Base-by-base conservation (phyloP, 805 yeast species). In the Brettanomyces bruxellensis region DNA sequence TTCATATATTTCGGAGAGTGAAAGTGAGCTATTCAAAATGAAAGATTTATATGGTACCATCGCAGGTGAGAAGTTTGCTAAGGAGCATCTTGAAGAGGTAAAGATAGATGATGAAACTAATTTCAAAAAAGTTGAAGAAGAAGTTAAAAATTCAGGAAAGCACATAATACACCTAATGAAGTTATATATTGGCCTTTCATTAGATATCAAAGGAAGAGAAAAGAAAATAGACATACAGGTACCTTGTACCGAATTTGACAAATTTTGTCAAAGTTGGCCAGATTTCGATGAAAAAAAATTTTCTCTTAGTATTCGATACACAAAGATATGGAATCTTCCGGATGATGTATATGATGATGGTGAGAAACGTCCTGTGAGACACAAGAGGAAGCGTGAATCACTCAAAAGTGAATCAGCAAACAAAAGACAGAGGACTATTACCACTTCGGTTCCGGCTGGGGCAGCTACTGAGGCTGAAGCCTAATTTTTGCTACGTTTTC, bases 231-330 rank as follows among this genome's bases (percentile, higher is more conserved):
- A 89, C 61, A 83, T 91, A 47, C 95, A 85, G 56, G 76, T 81
- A 51, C 96, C 96, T 18, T 90, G 98, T 60, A 75, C 86, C 22
- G 98, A 93, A 50, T 93, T 91, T 62, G 88, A 77, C 66, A 81
- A 75, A 39, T 66, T 87, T 6, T 87, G 97, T 64, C 81, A 86
- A 52, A 73, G 78, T 34, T 86, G 91, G 79, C 71, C 72, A 22
- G 71, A 72, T 36, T 93, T 78, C 56, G 76, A 83, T 53, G 83
- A 78, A 45, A 76, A 78, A 40, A 64, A 72, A 8, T 72, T 80
- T 56, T 69, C 79, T 24, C 70, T 91, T 50, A 71, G 76, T 47
- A 79, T 89, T 55, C 82, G 80, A 58, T 86, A 79, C 56, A 87
- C 84, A 43, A 85, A 86, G 56, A 64, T 83, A 39, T 76, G 82